Evolutionary conservation across 306 rosid species (phyloP), one percentile per base, ranked within the genome.

Genomic region (Canavalia ensiformis): DNA sequence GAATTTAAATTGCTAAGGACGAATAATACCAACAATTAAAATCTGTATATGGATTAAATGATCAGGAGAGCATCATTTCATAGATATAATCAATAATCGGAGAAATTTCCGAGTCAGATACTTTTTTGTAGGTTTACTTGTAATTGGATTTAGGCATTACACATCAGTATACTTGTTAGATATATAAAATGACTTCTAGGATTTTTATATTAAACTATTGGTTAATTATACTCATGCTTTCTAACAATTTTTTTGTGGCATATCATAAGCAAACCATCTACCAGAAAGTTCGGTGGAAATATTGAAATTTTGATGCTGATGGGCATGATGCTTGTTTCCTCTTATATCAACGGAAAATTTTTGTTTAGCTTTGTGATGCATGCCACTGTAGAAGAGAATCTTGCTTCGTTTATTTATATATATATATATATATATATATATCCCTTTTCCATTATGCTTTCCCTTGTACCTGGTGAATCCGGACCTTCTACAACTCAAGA

Each of bases 51-150:
- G 37, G 30, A 45, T 66, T 44, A 46, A 66, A 33, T 34, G 63
- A 57, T 35, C 31, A 4, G 4, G 8, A 37, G 72, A 67, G 56
- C 65, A 47, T 47, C 11, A 30, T 72, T 30, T 72, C 4, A 0
- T 30, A 33, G 54, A 34, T 62, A 37, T 29, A 39, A 10, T 12
- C 29, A 25, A 63, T 52, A 72, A 11, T 75, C 34, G 34, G 31
- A 49, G 57, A 49, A 65, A 46, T 75, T 58, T 8, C 57, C 7
- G 42, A 37, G 34, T 29, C 12, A 35, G 57, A 58, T 75, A 72
- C 49, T 13, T 37, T 58, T 82, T 82, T 82, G 77, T 47, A 34
- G 81, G 18, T 57, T 81, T 72, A 75, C 3, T 56, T 75, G 71
- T 59, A 41, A 39, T 13, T 57, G 71, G n/a, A 33, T n/a, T 47